Percentiles rank a stretch among this genome's conserved stretches.
Conservation (phyloP, 352 stramenopile species). For the Blastocystis sp. region DNA sequence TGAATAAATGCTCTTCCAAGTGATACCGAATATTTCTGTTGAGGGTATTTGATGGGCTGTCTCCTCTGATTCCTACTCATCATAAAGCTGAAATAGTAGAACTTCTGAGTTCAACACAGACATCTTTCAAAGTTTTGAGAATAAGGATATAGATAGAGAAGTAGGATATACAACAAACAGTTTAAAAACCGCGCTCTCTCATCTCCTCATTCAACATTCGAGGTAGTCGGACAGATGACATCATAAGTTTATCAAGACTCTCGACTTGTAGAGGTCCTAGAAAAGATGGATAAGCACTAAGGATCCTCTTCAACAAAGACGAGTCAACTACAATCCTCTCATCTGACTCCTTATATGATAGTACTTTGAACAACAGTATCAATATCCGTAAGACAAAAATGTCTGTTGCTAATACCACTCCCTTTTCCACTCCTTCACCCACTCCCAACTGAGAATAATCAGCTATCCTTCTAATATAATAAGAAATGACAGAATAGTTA, state of each 20-base stretch:
- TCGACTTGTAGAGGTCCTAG: background rate
- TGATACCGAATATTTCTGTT: background rate
- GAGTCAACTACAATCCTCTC: background rate
- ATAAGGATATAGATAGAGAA: background rate
- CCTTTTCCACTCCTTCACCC: background rate
- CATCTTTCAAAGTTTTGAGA: background rate
- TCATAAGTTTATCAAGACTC: background rate
- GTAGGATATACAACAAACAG: background rate
- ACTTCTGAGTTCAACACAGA: background rate
- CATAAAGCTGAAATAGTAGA: background rate
- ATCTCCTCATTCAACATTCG: background rate
- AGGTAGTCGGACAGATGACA: background rate
- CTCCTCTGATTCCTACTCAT: background rate
- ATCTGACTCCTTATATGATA: background rate
- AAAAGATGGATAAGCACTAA: background rate
- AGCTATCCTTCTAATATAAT: background rate
- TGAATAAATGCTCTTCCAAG: background rate
- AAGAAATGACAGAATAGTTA: background rate
- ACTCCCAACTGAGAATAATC: background rate
- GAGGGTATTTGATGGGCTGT: background rate
- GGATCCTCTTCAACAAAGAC: background rate
- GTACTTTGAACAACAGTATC: background rate
- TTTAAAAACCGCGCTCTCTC: background rate
- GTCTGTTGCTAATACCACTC: background rate
- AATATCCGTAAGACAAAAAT: background rate